These are phyloP conservation scores for Strobilomyces dryophilus DNA, from an alignment of 768 basidiomycete genomes.

Conservation along the genomic window DNA sequence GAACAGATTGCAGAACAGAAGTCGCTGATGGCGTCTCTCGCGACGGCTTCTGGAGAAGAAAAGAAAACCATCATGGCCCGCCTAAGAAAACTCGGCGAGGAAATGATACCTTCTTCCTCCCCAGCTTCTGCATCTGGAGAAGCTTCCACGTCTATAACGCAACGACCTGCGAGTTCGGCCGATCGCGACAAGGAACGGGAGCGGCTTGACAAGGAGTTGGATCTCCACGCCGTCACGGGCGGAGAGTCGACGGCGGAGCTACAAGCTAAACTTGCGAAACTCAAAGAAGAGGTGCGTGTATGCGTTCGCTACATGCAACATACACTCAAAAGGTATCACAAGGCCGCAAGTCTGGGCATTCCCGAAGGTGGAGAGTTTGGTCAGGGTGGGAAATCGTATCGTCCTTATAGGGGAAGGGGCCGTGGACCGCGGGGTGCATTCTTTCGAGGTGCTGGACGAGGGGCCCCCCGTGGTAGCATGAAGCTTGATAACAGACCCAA, in stretches of 20 bases:
- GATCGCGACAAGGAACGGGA: conserved; percentile 56
- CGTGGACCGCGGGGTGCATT: conserved; percentile 56
- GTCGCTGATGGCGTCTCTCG: conserved; percentile 67
- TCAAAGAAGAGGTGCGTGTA: conserved; percentile 70
- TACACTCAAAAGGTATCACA: conserved; percentile 7
- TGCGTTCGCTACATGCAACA: neutral
- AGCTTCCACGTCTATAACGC: conserved; percentile 20
- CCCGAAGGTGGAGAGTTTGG: conserved; percentile 42
- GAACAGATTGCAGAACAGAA: conserved; percentile 89
- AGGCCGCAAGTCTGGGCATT: conserved; percentile 78
- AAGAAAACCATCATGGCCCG: conserved; percentile 77
- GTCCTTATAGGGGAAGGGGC: conserved; percentile 66
- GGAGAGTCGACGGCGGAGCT: conserved; percentile 63
- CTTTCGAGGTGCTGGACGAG: conserved; percentile 59
- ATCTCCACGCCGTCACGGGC: conserved; percentile 44
- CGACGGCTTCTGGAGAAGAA: conserved; percentile 60
- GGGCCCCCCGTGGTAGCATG: conserved; percentile 71
- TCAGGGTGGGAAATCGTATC: conserved; percentile 38
- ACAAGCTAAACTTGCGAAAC: conserved; percentile 67
- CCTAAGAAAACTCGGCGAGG: conserved; percentile 71
- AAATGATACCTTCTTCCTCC: conserved; percentile 54
- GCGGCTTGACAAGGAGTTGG: conserved; percentile 79
- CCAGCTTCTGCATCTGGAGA: conserved; percentile 29
- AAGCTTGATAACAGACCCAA: conserved; percentile 88
- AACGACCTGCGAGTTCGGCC: conserved; percentile 22